These are phyloP conservation scores for Fraxinus sp. DNA, from an alignment of 305 asterid genomes.

Conservation along the genomic window DNA sequence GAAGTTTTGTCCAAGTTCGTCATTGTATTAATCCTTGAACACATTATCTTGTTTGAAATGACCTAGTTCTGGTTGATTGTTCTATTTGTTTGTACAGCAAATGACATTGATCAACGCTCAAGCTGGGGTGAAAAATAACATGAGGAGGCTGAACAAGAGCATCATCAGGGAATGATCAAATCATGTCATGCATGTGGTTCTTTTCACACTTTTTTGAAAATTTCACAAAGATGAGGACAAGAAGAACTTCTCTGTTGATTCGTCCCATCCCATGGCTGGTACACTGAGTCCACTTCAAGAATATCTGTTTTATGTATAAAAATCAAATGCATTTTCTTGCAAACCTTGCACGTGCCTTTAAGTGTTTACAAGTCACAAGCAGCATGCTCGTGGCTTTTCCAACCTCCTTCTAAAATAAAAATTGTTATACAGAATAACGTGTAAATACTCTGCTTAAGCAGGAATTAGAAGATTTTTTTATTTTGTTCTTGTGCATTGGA, in stretches of 20 bases:
- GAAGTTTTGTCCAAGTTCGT: neutral
- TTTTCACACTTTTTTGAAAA: slow-evolving; percentile 71
- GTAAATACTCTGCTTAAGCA: neutral
- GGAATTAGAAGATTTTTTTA: neutral
- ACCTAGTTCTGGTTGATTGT: neutral
- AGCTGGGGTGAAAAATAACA: slow-evolving; percentile 81
- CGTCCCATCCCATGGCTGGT: neutral
- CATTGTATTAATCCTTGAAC: neutral
- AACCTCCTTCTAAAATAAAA: neutral
- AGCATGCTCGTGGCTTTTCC: neutral
- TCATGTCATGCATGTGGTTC: slow-evolving; percentile 80
- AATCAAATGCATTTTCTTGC: slow-evolving; percentile 16
- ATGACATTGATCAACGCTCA: slow-evolving; percentile 82
- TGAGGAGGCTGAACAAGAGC: slow-evolving; percentile 78
- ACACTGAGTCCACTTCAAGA: neutral
- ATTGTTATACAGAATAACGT: neutral
- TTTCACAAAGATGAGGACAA: slow-evolving; percentile 46
- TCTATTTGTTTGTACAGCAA: slow-evolving; percentile 39
- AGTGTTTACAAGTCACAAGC: neutral
- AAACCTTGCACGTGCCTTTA: slow-evolving; percentile 13
- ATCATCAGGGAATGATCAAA: slow-evolving; percentile 62
- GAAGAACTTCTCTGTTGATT: neutral
- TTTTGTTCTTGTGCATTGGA: neutral
- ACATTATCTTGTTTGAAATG: neutral
- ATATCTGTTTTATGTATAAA: slow-evolving; percentile 35